phyloP scores from a whole-genome alignment of 371 early-diverging fungal species.

The Dichotomocladium elegans region DNA sequence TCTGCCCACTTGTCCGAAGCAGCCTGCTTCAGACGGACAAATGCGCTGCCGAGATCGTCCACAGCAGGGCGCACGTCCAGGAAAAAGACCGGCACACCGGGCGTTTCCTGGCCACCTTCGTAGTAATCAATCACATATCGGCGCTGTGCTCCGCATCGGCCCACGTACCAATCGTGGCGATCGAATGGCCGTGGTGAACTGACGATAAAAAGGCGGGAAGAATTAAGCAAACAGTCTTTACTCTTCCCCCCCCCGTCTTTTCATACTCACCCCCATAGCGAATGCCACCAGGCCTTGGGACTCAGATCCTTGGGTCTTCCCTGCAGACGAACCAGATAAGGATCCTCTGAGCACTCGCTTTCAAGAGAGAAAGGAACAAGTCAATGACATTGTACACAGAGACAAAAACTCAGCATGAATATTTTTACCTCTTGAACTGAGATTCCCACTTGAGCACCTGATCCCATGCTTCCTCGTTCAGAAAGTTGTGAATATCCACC shows the following conservation, averaged over 20 bases:
- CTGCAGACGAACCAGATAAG: constrained; percentile 73
- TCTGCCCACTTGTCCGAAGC: constrained; percentile 37
- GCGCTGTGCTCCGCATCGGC: constrained; percentile 68
- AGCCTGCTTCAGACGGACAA: constrained; percentile 59
- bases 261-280: constrained; percentile 53
- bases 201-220: not conserved
- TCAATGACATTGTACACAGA: not conserved
- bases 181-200: constrained; percentile 71
- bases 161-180: constrained; percentile 80
- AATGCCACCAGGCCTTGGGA: constrained; percentile 72
- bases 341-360: constrained; percentile 57
- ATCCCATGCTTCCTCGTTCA: constrained; percentile 94
- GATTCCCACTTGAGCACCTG: constrained; percentile 93
- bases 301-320: constrained; percentile 77
- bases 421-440: constrained; percentile 62
- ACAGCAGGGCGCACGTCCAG: constrained; percentile 82
- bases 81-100: constrained; percentile 71
- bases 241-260: not conserved
- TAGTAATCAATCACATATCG: constrained; percentile 82
- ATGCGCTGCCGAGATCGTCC: constrained; percentile 60
- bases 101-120: constrained; percentile 60
- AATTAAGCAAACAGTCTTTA: too few relatives aligned
- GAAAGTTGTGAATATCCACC: constrained; percentile 96
- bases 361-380: not conserved
- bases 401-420: not conserved